Evolutionary conservation across 805 yeast species (phyloP), one percentile per base, ranked within the genome.

Genomic region (Sugiyamaella chiloensis): DNA sequence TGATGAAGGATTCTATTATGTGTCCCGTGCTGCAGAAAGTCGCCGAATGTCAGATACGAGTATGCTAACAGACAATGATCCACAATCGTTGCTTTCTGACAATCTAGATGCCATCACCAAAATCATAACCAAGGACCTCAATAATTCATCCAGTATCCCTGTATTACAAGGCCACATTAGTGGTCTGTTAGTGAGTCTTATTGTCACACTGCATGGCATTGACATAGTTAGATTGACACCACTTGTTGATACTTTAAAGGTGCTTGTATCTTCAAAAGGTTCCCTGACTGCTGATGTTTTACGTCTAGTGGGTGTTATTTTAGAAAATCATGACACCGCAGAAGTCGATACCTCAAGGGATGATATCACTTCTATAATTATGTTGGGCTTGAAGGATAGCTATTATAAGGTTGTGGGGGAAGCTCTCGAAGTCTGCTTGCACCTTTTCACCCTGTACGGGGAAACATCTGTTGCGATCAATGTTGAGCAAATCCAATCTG

Each of bases 1-100:
- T 2, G 76, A 72, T 55, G 68, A 69, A 9, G 68, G 73, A 23
- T 70, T 74, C 65, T 55, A 56, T 5, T 63, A 67, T 40, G 60
- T 50, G 5, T 44, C 58, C 5, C 63, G 58, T 23, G 24, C 34
- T 7, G 30, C 19, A 5, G 40, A 29, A 9, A 24, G 31, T 1
- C 24, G 66, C 46, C 44, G 68, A 52, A 59, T 54, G 42, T 60
- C 50, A 17, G 60, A 40, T 45, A 57, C 39, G 47, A 64, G 52
- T 50, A 59, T 41, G 67, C 48, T 41, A 50, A 16, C 43, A n/a
- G 63, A 53, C 12, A 14, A 47, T 8, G 60, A 58, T 24, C 60
- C 63, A 7, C 46, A 43, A n/a, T 24, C 27, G 3, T 30, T 14
- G 19, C 49, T 56, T 16, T 37, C 35, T 14, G 40, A 32, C n/a